These are phyloP conservation scores for Sanguinoderma infundibulare DNA, from an alignment of 1,284 basidiomycete genomes.

Conservation along the genomic window DNA sequence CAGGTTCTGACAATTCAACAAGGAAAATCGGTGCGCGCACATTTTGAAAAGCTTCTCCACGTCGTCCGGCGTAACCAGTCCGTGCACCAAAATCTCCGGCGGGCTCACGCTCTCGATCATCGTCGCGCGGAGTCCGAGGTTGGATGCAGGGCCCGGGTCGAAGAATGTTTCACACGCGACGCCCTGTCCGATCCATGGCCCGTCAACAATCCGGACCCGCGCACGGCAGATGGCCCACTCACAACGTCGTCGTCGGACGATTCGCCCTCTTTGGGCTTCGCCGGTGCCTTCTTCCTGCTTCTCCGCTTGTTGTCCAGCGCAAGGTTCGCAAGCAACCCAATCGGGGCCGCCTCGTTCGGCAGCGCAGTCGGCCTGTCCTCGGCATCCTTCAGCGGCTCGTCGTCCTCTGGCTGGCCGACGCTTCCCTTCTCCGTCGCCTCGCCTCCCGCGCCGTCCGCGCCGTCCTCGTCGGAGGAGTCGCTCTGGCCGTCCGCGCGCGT, in stretches of 20 bases:
- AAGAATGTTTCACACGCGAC: conserved; percentile 86
- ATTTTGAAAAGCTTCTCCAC: conserved; percentile 85
- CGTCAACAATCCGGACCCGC: background rate
- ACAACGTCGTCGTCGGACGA: conserved; percentile 70
- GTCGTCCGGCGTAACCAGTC: conserved; percentile 79
- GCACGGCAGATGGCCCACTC: conserved; percentile 33
- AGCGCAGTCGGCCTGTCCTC: conserved; percentile 53
- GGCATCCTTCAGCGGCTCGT: conserved; percentile 34
- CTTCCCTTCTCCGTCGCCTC: conserved; percentile 35
- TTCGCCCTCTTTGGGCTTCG: conserved; percentile 39
- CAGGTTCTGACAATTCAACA: background rate
- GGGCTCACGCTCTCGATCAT: conserved; percentile 82
- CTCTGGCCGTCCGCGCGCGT: conserved; percentile 33
- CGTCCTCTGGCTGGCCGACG: conserved; percentile 31
- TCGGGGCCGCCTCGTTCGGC: conserved; percentile 70
- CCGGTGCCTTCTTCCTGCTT: conserved; percentile 36
- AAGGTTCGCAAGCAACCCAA: conserved; percentile 74
- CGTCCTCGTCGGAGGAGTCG: conserved; percentile 30
- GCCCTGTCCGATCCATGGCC: conserved; percentile 40
- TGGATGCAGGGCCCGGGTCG: conserved; percentile 76
- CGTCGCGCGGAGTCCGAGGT: conserved; percentile 68
- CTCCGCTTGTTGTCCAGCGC: conserved; percentile 59
- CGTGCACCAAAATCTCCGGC: conserved; percentile 83
- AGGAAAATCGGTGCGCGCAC: conserved; percentile 47
- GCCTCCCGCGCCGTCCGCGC: conserved; percentile 22